Base-by-base conservation (phyloP, 1,284 basidiomycete species). In the Papiliotrema flavescens region DNA sequence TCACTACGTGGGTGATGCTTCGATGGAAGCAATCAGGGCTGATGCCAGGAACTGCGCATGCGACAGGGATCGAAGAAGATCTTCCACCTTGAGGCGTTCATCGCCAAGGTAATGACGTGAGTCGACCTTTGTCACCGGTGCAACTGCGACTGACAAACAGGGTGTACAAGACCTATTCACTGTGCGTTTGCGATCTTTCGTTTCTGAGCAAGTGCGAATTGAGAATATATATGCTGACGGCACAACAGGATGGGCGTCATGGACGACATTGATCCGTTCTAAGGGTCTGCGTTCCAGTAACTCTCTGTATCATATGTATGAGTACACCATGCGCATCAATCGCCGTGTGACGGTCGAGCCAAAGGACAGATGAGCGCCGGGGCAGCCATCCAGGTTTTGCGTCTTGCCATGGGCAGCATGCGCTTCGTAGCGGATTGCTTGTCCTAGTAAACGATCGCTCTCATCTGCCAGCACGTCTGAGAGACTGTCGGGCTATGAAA, bases 31-130 rank as follows among this genome's bases (percentile, higher is more conserved):
- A 37, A 28, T 26, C 40, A 14, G 32, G 32, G 20, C 48, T 52
- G 47, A 51, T 56, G 28, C 7, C 64, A 95, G 91, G 92, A 97
- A 78, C 82, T 88, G 42, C 85, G 93, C 23, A 89, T 96, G 88
- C 83, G 90, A 35, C 80, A 85, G 58, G 93, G 93, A 2, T 89
- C 81, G 71, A 97, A 97, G 76, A 94, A 95, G 76, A 96, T 97
- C 56, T 96, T 88, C 77, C 93, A 97, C 69, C 81, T 97, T 42
- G 93, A 97, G 71, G 91, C 91, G 17, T 95, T 76, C 58, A 68
- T 76, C 34, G 75, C 75, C 2, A 77, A 76, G 55, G 55, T 76
- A 50, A 77, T 77, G 75, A 71, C 60, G 67, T 70, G 59, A 64
- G 67, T 65, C 17, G 5, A 19, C 17, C 8, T 26, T n/a, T n/a